These are phyloP conservation scores for Sutorius australiensis DNA, from an alignment of 768 basidiomycete species.

Conservation along the genomic window DNA sequence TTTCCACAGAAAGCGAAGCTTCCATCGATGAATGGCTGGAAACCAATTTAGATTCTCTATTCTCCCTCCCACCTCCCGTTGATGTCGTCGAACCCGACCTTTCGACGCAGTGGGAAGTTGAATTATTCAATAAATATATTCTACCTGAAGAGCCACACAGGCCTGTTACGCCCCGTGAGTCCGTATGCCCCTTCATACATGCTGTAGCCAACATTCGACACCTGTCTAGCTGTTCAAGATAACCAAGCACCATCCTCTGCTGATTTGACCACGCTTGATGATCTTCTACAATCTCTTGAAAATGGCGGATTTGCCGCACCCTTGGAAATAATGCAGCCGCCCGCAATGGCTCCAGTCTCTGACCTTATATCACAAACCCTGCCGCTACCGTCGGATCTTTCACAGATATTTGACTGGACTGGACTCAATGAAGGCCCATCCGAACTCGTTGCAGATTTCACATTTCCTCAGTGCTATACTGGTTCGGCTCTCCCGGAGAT, in stretches of 20 bases:
- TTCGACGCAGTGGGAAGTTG: no score
- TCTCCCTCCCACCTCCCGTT: no score
- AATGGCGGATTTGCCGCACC: neutral
- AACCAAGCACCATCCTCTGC: neutral
- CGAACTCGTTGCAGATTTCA: neutral
- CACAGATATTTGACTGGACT: conserved; percentile 12
- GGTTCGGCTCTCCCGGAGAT: neutral
- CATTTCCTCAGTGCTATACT: neutral
- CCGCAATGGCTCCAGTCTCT: neutral
- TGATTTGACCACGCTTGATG: neutral
- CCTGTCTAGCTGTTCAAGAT: neutral
- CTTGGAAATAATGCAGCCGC: neutral
- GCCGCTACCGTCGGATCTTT: neutral
- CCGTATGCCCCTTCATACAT: neutral
- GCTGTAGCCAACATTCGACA: neutral
- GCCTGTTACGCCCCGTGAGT: neutral
- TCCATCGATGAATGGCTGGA: conserved; percentile 3
- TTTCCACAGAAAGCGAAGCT: conserved; percentile 12
- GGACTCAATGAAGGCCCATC: neutral
- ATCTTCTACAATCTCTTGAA: conserved; percentile 6
- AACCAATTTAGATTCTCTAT: no score
- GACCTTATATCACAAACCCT: neutral
- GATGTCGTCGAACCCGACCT: no score
- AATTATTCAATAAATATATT: conserved; percentile 12
- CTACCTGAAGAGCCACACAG: conserved; percentile 7